Percentiles rank a stretch among this genome's conserved stretches.
Evolutionary conservation across 257 asterid genomes (phyloP).

Genomic region (Salvia rosmarinus): DNA sequence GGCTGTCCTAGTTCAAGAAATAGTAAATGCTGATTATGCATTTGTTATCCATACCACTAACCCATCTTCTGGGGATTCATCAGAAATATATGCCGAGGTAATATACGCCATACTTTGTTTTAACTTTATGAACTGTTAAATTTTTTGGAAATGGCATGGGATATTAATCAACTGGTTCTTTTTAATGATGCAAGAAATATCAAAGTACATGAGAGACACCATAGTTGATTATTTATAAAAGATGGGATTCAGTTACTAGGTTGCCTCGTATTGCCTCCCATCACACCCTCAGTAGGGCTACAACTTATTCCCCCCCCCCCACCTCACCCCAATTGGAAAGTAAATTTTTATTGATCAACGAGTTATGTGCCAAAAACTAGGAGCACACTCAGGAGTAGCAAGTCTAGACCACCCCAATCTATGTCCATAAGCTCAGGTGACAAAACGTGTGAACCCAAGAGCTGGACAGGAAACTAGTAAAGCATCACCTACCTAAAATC

Average conservation of each 20-base stretch:
- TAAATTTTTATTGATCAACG: not conserved
- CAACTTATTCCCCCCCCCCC: too few relatives aligned
- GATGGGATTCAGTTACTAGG: not conserved
- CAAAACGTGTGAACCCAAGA: not conserved
- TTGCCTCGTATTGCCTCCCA: slow-evolving; percentile 6
- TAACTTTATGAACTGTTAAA: not conserved
- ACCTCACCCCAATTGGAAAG: too few relatives aligned
- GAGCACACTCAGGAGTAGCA: not conserved
- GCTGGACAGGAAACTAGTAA: not conserved
- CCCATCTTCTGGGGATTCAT: slow-evolving; percentile 89
- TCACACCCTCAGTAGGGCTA: slow-evolving; percentile 8
- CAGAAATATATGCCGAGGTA: slow-evolving; percentile 98
- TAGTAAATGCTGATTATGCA: slow-evolving; percentile 96
- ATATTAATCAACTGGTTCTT: slow-evolving; percentile 18
- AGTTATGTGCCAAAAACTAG: not conserved
- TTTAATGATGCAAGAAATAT: slow-evolving; percentile 23
- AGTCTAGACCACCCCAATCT: not conserved
- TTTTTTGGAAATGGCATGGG: not conserved
- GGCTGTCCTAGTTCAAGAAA: slow-evolving; percentile 99
- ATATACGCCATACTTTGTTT: slow-evolving; percentile 15
- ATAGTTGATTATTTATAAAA: not conserved
- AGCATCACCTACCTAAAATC: not conserved
- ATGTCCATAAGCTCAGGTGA: not conserved
- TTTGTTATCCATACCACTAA: slow-evolving; percentile 98
- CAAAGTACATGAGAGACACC: not conserved